Evolutionary conservation across 805 yeast species (phyloP).

Genomic region (Myxozyma udenii): DNA sequence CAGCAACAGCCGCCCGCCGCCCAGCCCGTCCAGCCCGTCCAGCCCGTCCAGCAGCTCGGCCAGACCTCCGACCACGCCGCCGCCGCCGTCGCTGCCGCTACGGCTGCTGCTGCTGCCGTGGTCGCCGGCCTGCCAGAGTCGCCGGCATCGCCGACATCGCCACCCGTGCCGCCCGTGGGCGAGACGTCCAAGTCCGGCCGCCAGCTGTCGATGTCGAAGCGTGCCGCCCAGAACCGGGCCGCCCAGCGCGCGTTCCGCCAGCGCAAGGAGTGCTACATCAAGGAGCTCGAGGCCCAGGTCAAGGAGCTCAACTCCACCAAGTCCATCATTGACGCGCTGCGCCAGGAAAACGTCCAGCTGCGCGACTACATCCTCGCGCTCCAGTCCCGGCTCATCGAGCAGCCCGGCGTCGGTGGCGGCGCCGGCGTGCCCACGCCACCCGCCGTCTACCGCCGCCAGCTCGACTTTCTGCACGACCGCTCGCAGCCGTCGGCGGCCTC

Average conservation of each 20-base stretch:
- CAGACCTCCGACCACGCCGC: not conserved
- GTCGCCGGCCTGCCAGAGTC: not conserved
- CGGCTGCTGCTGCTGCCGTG: not conserved
- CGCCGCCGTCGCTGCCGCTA: conserved; percentile 2
- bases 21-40: not conserved
- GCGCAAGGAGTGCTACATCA: conserved; percentile 75
- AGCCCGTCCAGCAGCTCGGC: not conserved
- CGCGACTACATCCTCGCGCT: conserved; percentile 69
- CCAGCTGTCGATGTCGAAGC: conserved; percentile 61
- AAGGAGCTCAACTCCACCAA: conserved; percentile 59
- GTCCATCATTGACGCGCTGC: conserved; percentile 62
- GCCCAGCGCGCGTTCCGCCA: conserved; percentile 91
- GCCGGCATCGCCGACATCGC: not conserved
- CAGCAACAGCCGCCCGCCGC: not conserved
- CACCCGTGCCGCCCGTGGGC: conserved; percentile 27
- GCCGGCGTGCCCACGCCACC: conserved; percentile 47
- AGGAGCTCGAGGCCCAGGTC: conserved; percentile 72
- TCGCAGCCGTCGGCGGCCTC: conserved; percentile 6
- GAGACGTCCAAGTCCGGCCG: conserved; percentile 36
- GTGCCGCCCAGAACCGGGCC: conserved; percentile 88
- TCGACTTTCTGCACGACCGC: conserved; percentile 18
- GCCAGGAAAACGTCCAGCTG: conserved; percentile 66
- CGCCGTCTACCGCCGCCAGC: conserved; percentile 32
- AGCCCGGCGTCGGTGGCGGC: conserved; percentile 36
- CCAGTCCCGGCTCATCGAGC: conserved; percentile 63